Evolutionary conservation across 768 basidiomycete genomes (phyloP).

Genomic region (Rhodotorula paludigena): DNA sequence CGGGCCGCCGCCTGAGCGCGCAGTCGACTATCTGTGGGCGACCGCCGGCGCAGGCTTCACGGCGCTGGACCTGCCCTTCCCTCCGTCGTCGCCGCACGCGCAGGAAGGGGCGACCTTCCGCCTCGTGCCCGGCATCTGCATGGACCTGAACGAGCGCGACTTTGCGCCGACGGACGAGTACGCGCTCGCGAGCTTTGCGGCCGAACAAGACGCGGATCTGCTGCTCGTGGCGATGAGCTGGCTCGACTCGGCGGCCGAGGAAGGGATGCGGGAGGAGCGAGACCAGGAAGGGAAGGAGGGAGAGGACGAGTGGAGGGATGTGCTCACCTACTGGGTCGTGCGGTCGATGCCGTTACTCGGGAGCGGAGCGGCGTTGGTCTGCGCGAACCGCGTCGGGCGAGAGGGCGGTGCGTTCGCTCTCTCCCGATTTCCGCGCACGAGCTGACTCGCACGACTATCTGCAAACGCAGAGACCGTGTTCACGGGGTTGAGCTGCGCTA

Average conservation of each 20-base stretch:
- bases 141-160: constrained; percentile 39
- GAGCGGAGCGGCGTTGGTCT: constrained; percentile 28
- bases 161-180: constrained; percentile 34
- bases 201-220: constrained; percentile 14
- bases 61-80: constrained; percentile 21
- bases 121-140: constrained; percentile 37
- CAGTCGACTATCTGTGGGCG: constrained; percentile 42
- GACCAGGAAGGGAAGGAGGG: neutral
- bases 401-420: constrained; percentile 32
- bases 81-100: constrained; percentile 7
- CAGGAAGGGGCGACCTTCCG: neutral
- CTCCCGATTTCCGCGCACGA: neutral
- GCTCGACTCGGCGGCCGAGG: constrained; percentile 24
- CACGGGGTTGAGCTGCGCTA: constrained; percentile 38
- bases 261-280: neutral
- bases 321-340: constrained; percentile 37
- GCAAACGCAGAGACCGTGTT: constrained; percentile 32
- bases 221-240: constrained; percentile 33
- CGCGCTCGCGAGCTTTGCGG: constrained; percentile 29
- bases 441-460: neutral
- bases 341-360: constrained; percentile 33
- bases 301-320: constrained; percentile 22
- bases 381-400: constrained; percentile 36
- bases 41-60: constrained; percentile 18
- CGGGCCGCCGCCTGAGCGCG: neutral